These are phyloP conservation scores for Cyberlindnera subsufficiens DNA, from an alignment of 805 yeast species.

Conservation along the genomic window DNA sequence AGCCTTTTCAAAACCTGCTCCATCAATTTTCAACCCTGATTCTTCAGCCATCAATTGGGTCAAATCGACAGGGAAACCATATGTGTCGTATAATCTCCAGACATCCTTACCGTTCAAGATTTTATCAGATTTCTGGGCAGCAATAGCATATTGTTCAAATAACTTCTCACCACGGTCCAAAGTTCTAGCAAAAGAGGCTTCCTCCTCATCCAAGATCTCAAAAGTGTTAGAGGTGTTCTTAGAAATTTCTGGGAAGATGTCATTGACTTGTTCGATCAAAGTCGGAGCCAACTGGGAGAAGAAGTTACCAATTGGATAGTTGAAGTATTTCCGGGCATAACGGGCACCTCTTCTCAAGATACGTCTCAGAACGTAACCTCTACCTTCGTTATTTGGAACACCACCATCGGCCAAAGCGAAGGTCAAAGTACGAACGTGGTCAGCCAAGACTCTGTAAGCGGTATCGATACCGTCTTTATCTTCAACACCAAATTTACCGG, in stretches of 20 bases:
- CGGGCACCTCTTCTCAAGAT: conserved; percentile 97
- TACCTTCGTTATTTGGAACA: conserved; percentile 98
- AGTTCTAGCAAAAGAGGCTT: conserved; percentile 89
- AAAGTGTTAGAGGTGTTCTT: conserved; percentile 67
- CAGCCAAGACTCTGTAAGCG: conserved; percentile 97
- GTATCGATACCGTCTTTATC: conserved; percentile 95
- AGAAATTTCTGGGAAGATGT: conserved; percentile 86
- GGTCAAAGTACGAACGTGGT: conserved; percentile 94
- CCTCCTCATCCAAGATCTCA: conserved; percentile 95
- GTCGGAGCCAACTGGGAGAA: conserved; percentile 92
- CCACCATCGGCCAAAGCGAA: conserved; percentile 98
- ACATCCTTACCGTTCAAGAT: conserved; percentile 89
- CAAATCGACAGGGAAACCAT: conserved; percentile 98
- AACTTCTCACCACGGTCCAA: conserved; percentile 96
- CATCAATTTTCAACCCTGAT: conserved; percentile 88
- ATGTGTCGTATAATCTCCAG: conserved; percentile 97
- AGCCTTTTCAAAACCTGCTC: conserved; percentile 87
- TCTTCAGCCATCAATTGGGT: conserved; percentile 99
- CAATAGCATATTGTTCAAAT: conserved; percentile 86
- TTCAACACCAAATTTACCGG: conserved; percentile 90
- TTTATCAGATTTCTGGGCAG: conserved; percentile 70
- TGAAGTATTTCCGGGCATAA: conserved; percentile 92
- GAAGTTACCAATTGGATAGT: conserved; percentile 91
- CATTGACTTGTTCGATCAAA: conserved; percentile 79
- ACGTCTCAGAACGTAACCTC: conserved; percentile 97